A percentile compares a stretch with the other conserved stretches of the same genome.
Evolutionary conservation across 441 rosid species (phyloP).

Genomic region (Gossypium aridum): DNA sequence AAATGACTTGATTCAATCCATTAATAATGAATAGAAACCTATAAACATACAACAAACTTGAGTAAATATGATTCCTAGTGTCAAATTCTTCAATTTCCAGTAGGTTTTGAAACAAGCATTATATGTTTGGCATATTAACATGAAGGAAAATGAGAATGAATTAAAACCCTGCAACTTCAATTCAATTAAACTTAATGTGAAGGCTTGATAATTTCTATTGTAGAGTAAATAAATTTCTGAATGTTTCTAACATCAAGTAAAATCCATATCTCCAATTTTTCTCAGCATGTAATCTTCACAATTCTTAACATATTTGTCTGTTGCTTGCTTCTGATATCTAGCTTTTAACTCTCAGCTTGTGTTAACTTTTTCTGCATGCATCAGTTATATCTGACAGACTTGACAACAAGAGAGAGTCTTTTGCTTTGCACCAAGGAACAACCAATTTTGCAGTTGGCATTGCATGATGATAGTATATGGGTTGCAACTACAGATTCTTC

Average conservation of each 20-base stretch:
- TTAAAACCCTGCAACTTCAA: background rate
- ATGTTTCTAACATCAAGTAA: background rate
- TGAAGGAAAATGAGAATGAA: background rate
- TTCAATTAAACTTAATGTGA: background rate
- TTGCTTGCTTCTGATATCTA: background rate
- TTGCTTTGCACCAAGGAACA: constrained; percentile 90
- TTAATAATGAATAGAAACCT: background rate
- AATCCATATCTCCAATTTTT: background rate
- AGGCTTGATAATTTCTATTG: constrained; percentile 1
- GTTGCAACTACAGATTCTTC: constrained; percentile 92
- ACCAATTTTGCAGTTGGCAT: constrained; percentile 81
- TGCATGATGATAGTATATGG: constrained; percentile 95
- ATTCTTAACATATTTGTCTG: background rate
- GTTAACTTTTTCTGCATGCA: constrained; percentile 17
- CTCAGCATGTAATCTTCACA: background rate
- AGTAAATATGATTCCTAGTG: background rate
- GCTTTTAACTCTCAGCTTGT: constrained; percentile 8
- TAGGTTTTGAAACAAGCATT: background rate
- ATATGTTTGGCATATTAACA: background rate
- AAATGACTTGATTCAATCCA: background rate
- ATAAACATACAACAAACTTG: background rate
- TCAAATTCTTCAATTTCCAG: background rate
- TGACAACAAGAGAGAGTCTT: constrained; percentile 88
- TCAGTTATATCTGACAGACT: constrained; percentile 96
- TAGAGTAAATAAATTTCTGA: background rate